Conservation (phyloP, 495 filamentous ascomycete species). For the Barbatosphaeria neglecta region DNA sequence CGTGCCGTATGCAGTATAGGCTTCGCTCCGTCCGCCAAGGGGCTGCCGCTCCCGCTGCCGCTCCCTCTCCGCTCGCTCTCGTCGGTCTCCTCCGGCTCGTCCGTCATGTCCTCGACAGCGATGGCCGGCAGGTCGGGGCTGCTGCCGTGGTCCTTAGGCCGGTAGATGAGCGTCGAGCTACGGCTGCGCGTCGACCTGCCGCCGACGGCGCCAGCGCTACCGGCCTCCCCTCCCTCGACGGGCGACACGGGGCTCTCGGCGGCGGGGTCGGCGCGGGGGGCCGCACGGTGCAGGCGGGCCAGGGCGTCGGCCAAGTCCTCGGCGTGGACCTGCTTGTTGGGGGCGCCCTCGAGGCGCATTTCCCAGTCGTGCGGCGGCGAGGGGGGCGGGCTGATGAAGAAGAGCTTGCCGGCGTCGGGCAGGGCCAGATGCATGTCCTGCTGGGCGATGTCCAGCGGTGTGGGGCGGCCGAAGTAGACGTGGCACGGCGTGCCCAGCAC, state of each 20-base stretch:
- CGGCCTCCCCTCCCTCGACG: slow-evolving; percentile 11
- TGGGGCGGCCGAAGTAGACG: slow-evolving; percentile 83
- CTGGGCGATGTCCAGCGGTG: slow-evolving; percentile 32
- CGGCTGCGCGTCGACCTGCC: slow-evolving; percentile 26
- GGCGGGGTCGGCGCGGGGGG: slow-evolving; percentile 11
- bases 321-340: slow-evolving; percentile 88
- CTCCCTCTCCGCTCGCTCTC: not conserved
- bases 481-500: slow-evolving; percentile 60
- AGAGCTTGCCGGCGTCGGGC: slow-evolving; percentile 79
- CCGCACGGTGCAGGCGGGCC: slow-evolving; percentile 46
- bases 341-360: slow-evolving; percentile 75
- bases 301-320: slow-evolving; percentile 78
- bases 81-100: slow-evolving; percentile 34
- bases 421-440: slow-evolving; percentile 63
- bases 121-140: slow-evolving; percentile 77
- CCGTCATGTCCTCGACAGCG: slow-evolving; percentile 78
- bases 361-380: slow-evolving; percentile 90
- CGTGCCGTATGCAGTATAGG: slow-evolving; percentile 64
- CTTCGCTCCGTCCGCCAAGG: no score
- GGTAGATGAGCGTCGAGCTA: slow-evolving; percentile 62
- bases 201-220: slow-evolving; percentile 1
- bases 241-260: slow-evolving; percentile 15
- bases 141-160: slow-evolving; percentile 61
- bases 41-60: slow-evolving; percentile 30
- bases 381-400: slow-evolving; percentile 94